phyloP scores from a whole-genome alignment of 257 asterid genomes.

The Lithospermum erythrorhizon region DNA sequence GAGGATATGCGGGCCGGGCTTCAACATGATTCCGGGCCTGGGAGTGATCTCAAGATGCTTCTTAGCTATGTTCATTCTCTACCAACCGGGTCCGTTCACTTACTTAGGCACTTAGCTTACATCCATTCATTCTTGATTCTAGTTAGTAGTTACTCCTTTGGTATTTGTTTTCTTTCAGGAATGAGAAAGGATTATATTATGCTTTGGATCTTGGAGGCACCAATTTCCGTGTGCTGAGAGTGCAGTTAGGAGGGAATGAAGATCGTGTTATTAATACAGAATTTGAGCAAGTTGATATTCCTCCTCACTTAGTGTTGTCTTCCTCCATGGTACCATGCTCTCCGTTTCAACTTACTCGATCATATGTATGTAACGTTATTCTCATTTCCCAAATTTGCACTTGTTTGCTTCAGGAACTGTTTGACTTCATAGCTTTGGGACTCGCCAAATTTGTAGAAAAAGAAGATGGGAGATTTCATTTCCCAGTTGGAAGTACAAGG shows the following conservation, averaged over 20 bases:
- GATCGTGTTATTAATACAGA: conserved; percentile 51
- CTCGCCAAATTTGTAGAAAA: conserved; percentile 41
- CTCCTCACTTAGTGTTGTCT: conserved; percentile 48
- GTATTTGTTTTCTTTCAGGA: conserved; percentile 28
- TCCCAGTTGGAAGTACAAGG: conserved; percentile 36
- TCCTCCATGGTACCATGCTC: conserved; percentile 42
- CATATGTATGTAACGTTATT: no score
- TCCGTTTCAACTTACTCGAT: no score
- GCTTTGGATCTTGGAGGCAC: conserved; percentile 89
- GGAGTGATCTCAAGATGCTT: conserved; percentile 72
- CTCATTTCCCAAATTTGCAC: not conserved
- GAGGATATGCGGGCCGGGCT: conserved; percentile 72
- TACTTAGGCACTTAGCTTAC: no score
- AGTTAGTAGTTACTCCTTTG: no score
- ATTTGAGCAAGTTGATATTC: conserved; percentile 61
- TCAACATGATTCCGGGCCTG: conserved; percentile 38
- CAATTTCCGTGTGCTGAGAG: conserved; percentile 70
- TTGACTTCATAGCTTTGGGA: conserved; percentile 74
- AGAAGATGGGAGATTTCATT: conserved; percentile 44
- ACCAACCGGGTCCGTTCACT: conserved; percentile 54
- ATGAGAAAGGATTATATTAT: conserved; percentile 67
- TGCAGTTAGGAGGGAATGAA: conserved; percentile 69
- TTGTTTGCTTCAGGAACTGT: conserved; percentile 41
- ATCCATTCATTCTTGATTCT: no score
- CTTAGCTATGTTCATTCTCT: conserved; percentile 63